Base-by-base conservation (phyloP, 352 stramenopile genomes). In the Globisporangium canariense region DNA sequence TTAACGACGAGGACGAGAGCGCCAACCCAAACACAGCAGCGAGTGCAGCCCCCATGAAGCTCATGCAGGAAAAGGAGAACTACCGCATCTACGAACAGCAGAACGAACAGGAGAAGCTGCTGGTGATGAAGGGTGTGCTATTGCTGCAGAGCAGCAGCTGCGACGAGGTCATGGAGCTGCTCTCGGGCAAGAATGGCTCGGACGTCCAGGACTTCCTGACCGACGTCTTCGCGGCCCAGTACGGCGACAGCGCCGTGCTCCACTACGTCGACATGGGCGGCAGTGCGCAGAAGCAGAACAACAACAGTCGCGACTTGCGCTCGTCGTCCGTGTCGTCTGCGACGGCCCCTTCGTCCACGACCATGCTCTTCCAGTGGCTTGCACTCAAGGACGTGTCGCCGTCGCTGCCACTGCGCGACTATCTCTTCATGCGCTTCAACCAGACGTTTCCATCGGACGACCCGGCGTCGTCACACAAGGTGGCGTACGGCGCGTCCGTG, bases 381-480 rank as follows among this genome's bases (percentile, higher is more conserved):
- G 79, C 81, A 25, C 61, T 92, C n/a, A 87, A 83, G 47, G 80
- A 91, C 62, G 49, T 77, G 50, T 77, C 72, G 28, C 68, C 75
- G 20, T 71, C 83, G 60, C 57, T 83, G 1, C 86, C 83, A 22
- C 60, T 83, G n/a, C 75, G 84, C 50, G 86, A 94, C 56, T 91
- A 90, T 49, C 74, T 93, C 59, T 93, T 90, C 63, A 83, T 93
- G 80, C 80, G 83, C 18, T 93, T 88, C 67, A 84, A 88, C 64
- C 78, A 89, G 65, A 74, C 41, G 49, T 89, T 83, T 66, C 58
- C 67, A 65, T 69, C 60, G 25, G 72, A 81, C 4, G 77, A 79
- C 53, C 70, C 71, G 62, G 59, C 51, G 60, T 70, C 64, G n/a
- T 34, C 32, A 3, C 22, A 45, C 60, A 59, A 62, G 28, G 53